Evolutionary conservation across 345 rosid species (phyloP), one percentile per base, ranked within the genome.

Genomic region (Dimocarpus longan): DNA sequence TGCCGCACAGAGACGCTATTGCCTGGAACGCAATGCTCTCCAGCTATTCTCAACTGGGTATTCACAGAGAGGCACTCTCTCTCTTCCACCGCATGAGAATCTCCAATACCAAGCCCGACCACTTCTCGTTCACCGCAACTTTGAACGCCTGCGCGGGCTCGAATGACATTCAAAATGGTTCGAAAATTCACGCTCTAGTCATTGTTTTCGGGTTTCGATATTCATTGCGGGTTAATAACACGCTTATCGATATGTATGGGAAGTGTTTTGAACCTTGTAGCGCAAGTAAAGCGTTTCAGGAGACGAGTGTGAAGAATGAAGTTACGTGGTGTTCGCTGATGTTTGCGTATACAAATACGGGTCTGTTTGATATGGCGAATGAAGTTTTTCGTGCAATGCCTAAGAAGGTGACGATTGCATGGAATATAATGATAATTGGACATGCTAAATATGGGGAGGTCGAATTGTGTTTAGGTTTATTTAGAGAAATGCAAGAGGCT

Each of bases 241-340:
- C 94, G 8, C 91, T 94, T 74, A 77, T 94, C 71, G 88, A 94
- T 74, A 88, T 91, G 97, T 92, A 90, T 26, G 98, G 97, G 62
- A 94, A 94, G 87, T 94, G 98, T 26, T 76, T 12, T 74, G 79
- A 79, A 46, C 86, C 91, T 22, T 19, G 28, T 11, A 40, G 86
- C 76, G 98, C 97, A 43, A 65, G 66, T 66, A 82, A 76, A 82
- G 91, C 91, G 78, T 94, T 94, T 83, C 56, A 82, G 74, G 90
- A 84, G 54, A 86, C 84, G 91, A 70, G 39, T 43, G 42, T 50
- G 74, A 73, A 76, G 77, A 94, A 94, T 87, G 94, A 92, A 83
- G 91, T 94, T 52, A 83, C 94, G 12, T 90, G 97, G 97, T 93
- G 98, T 73, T 94, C 97, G 11, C 90, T 92, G 85, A 81, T 92